Evolutionary conservation across 352 stramenopile genomes (phyloP).

Genomic region (Phytopythium ostracodes): DNA sequence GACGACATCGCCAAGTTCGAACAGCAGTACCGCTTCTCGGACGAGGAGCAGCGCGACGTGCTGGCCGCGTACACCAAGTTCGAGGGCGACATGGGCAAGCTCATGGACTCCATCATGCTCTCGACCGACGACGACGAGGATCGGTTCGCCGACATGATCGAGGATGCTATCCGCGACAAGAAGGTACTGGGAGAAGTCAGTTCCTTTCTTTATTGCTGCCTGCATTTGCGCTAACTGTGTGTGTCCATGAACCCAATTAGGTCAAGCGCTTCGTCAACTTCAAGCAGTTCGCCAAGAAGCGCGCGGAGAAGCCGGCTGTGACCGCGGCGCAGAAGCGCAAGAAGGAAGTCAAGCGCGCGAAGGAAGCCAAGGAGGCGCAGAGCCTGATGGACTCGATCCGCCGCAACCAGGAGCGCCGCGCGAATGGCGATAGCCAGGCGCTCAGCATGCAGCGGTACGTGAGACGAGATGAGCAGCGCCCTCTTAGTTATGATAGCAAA

Average conservation of each 20-base stretch:
- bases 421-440: constrained; percentile 21
- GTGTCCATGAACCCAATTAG: constrained; percentile 1
- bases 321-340: constrained; percentile 33
- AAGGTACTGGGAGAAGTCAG: not conserved
- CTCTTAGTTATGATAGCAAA: not conserved
- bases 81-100: constrained; percentile 71
- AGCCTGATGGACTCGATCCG: constrained; percentile 59
- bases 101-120: constrained; percentile 88
- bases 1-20: constrained; percentile 80
- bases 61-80: constrained; percentile 71
- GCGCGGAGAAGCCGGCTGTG: constrained; percentile 29
- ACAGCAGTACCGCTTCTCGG: constrained; percentile 73
- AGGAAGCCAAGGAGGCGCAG: constrained; percentile 59
- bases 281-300: constrained; percentile 41
- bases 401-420: constrained; percentile 39
- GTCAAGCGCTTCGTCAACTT: constrained; percentile 37
- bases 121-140: constrained; percentile 78
- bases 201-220: not conserved
- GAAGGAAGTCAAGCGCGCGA: constrained; percentile 46
- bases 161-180: constrained; percentile 51
- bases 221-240: not conserved
- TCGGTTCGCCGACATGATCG: constrained; percentile 63
- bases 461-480: not conserved
- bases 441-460: constrained; percentile 42
- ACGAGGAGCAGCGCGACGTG: constrained; percentile 82